Base-by-base conservation (phyloP, 495 filamentous ascomycete species). In the Penicillium subrubescens region DNA sequence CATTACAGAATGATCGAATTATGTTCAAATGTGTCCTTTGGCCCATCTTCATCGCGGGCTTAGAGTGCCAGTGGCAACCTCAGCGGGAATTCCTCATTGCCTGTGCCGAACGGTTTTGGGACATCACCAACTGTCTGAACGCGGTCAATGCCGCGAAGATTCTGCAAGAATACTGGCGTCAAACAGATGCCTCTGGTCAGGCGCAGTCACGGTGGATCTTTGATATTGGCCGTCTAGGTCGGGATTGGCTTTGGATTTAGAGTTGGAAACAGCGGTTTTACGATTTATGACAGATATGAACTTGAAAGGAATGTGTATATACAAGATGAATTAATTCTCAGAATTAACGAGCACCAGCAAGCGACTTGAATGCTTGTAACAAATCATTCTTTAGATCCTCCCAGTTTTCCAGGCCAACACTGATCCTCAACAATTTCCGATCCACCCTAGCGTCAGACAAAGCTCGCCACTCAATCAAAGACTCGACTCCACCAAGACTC, bases 401-500 rank as follows among this genome's bases (percentile, higher is more conserved):
- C 86, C 88, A 92, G 11, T 79, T 84, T 75, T 97, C 93, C 3
- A 94, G 75, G 0, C 93, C 93, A 29, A 96, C 77, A 71, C 91
- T 95, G 53, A 97, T 74, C 60, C 93, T 80, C 71, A 95, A 64
- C 67, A 97, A 67, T 67, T 86, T 80, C 62, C 78, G 83, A 67
- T 96, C 91, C 43, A 92, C 87, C 8, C 58, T 77, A 3, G 75
- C 60, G 77, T 97, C 94, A 63, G 85, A 89, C 91, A 97, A 90
- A n/a, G 89, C 84, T 57, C 62, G 76, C 81, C 67, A 79, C 70
- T 62, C 81, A 66, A 97, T 89, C 83, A 97, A 76, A 69, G 90
- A 94, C 83, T 97, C 94, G 17, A 97, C 92, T 4, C 93, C 92
- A 2, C 93, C 93, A 11, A 97, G 74, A 74, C 90, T 93, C 5